Evolutionary conservation across 1,284 basidiomycete species (phyloP), one percentile per base, ranked within the genome.

Genomic region (Boletus smithii): DNA sequence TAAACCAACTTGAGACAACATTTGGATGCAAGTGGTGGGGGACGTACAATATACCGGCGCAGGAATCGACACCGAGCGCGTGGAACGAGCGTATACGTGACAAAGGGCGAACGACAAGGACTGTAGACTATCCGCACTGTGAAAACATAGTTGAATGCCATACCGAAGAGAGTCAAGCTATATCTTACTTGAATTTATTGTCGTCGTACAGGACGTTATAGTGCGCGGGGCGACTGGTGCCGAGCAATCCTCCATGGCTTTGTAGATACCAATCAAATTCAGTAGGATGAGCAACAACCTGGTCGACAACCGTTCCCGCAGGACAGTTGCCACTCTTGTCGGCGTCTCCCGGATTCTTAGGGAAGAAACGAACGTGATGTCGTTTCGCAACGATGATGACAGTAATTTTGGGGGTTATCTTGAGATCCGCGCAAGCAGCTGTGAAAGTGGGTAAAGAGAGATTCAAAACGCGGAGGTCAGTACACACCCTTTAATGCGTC

Each of bases 261-360:
- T 87, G 83, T 1, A 89, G 71, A 58, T 91, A 91, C 63, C 86
- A 91, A 58, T 91, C 89, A 44, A 87, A 87, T 58, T 89, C 87
- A 1, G 80, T 76, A 0, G 87, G 86, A 58, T 88, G 83, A 1
- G 77, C 74, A 20, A 89, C 75, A 8, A 84, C 83, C 27, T 72
- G 70, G 59, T 90, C 87, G 16, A 90, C 77, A 9, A 89, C 83
- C 3, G 84, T 86, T 17, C 88, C 88, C 0, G 87, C 83, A 5
- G 73, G 79, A 55, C 83, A 88, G 56, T 90, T 89, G 2, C 85
- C 87, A 52, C 77, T 82, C 49, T 70, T 72, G 55, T 88, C 86
- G 2, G 69, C 78, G 20, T 82, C 80, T 14, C 50, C 49, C 3
- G 68, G 66, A 20, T 67, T 69, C 49, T 67, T 68, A 0, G 88